phyloP scores from a whole-genome alignment of 768 basidiomycete genomes.

The Suillus bovinus region DNA sequence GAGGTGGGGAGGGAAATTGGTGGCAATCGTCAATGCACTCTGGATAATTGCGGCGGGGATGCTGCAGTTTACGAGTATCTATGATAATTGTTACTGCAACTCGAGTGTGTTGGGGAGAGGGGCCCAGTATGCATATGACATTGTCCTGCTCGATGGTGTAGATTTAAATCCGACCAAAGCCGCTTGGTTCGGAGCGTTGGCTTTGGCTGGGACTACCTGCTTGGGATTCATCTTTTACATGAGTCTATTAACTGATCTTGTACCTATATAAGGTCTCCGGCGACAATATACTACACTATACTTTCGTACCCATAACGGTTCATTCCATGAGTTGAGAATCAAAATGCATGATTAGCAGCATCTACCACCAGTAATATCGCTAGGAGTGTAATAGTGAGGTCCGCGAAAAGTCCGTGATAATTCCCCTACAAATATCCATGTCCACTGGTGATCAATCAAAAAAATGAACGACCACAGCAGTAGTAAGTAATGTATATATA shows the following conservation, averaged over 20 bases:
- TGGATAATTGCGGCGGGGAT: constrained; percentile 23
- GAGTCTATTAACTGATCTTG: constrained; percentile 2
- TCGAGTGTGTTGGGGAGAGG: constrained; percentile 19
- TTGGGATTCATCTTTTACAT: constrained; percentile 1
- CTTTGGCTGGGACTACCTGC: constrained; percentile 17
- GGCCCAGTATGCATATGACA: constrained; percentile 25
- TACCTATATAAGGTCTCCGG: not conserved
- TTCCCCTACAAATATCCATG: no score
- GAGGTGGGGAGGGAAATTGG: constrained; percentile 19
- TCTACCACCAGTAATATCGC: not conserved
- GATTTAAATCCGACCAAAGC: constrained; percentile 29
- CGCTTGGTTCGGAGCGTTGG: constrained; percentile 42
- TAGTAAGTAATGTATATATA: not conserved
- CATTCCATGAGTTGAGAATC: not conserved
- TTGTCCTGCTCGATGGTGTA: constrained; percentile 18
- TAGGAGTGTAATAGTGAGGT: not conserved
- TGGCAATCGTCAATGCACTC: constrained; percentile 23
- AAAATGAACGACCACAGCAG: not conserved
- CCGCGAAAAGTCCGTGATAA: not conserved
- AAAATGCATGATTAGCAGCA: not conserved
- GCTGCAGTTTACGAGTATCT: constrained; percentile 26
- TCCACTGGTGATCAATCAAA: not conserved
- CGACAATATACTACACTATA: not conserved
- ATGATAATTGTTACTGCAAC: constrained; percentile 27
- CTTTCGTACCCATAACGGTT: not conserved